Evolutionary conservation across 257 asterid species (phyloP).

Genomic region (Solanum appendiculatum): DNA sequence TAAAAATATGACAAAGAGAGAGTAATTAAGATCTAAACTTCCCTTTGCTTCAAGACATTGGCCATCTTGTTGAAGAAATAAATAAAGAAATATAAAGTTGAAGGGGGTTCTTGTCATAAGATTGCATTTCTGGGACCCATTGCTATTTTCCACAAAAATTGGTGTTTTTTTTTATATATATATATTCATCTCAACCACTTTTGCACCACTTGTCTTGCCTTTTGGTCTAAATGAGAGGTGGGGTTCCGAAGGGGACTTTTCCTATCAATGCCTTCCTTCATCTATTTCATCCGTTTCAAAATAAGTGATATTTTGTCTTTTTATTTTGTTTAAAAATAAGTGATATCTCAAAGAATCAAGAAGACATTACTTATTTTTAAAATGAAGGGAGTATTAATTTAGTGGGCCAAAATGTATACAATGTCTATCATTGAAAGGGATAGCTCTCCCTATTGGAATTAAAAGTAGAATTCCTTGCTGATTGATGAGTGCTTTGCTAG

Average conservation of each 20-base stretch:
- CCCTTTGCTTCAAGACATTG: background rate
- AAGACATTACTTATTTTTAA: too few species aligned
- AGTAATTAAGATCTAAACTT: background rate
- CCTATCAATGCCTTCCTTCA: background rate
- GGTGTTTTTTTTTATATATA: background rate
- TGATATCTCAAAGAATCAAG: too few species aligned
- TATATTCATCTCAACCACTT: background rate
- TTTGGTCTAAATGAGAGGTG: background rate
- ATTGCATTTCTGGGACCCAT: background rate
- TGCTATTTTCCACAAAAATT: background rate
- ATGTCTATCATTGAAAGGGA: background rate
- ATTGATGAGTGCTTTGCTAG: background rate
- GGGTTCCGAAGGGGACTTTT: background rate
- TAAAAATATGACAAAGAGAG: background rate
- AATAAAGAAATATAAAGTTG: too few species aligned
- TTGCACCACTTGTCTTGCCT: constrained; percentile 1
- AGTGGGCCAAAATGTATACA: background rate
- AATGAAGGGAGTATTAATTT: background rate
- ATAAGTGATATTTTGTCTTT: background rate
- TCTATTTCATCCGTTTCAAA: too few species aligned
- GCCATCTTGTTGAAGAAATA: background rate
- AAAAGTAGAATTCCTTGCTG: background rate
- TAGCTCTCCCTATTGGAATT: background rate
- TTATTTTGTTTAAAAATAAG: too few species aligned
- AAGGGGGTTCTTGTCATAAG: background rate